A percentile compares a stretch with the other conserved stretches of the same genome.
These are phyloP conservation scores for Yamadazyma blattariae DNA, from an alignment of 1,139 yeast genomes.

Conservation along the genomic window DNA sequence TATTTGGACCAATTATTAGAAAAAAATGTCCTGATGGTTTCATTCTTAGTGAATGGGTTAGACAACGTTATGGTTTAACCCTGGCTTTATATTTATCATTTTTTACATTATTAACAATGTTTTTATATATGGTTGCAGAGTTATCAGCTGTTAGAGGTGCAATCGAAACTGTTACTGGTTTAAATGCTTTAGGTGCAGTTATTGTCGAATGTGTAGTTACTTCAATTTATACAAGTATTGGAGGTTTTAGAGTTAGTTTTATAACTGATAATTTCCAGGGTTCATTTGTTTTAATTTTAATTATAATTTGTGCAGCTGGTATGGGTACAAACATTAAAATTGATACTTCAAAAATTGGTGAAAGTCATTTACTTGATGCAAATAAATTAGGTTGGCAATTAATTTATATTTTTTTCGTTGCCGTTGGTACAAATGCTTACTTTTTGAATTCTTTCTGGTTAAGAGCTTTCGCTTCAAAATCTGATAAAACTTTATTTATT, in stretches of 20 bases:
- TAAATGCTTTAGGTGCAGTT: constrained; percentile 77
- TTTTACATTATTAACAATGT: constrained; percentile 83
- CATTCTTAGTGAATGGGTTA: constrained; percentile 93
- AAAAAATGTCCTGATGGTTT: constrained; percentile 85
- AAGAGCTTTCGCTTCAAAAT: constrained; percentile 84
- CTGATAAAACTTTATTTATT: constrained; percentile 70
- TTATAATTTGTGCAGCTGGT: constrained; percentile 73
- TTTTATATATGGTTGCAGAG: constrained; percentile 85
- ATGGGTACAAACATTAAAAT: constrained; percentile 77
- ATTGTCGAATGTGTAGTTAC: constrained; percentile 88
- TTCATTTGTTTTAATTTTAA: constrained; percentile 60
- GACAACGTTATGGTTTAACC: constrained; percentile 70
- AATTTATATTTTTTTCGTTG: constrained; percentile 77
- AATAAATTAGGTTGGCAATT: constrained; percentile 86
- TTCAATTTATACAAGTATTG: constrained; percentile 80
- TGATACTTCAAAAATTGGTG: constrained; percentile 59
- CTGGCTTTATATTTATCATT: constrained; percentile 75
- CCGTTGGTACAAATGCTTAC: constrained; percentile 86
- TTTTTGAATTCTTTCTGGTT: constrained; percentile 94
- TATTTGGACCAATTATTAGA: constrained; percentile 78
- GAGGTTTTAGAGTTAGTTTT: constrained; percentile 89
- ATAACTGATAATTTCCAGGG: constrained; percentile 89
- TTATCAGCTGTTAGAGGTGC: constrained; percentile 77
- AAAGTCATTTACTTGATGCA: constrained; percentile 62
- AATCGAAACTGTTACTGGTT: constrained; percentile 72